Evolutionary conservation across 306 rosid species (phyloP).

Genomic region (Astragalus membranaceus): DNA sequence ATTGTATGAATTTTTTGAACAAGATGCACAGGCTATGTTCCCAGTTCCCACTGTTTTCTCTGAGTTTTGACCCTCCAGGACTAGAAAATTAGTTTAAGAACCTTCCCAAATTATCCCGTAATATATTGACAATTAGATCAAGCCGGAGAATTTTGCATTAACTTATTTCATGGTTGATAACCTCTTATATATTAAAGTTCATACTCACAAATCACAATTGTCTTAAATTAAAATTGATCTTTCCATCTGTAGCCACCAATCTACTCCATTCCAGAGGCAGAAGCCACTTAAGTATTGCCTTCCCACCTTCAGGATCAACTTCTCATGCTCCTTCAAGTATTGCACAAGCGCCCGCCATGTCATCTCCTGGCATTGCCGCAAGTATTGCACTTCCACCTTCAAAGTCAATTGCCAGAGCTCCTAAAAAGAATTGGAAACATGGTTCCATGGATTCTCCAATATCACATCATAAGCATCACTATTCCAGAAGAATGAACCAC

Average conservation of each 20-base stretch:
- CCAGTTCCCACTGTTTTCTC: background rate
- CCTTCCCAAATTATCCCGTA: background rate
- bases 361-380: slow-evolving; percentile 12
- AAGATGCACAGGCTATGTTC: background rate
- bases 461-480: slow-evolving; percentile 35
- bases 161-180: background rate
- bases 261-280: slow-evolving; percentile 25
- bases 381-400: slow-evolving; percentile 64
- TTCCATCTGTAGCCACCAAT: slow-evolving; percentile 31
- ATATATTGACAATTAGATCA: slow-evolving; percentile 22
- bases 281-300: slow-evolving; percentile 26
- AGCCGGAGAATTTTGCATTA: background rate
- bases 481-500: slow-evolving; percentile 25
- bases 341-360: slow-evolving; percentile 36
- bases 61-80: background rate
- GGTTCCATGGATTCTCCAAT: slow-evolving; percentile 35
- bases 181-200: slow-evolving; percentile 9
- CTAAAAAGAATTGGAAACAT: slow-evolving; percentile 39
- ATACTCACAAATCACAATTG: background rate
- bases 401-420: slow-evolving; percentile 26
- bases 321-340: slow-evolving; percentile 19
- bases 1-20: background rate
- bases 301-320: slow-evolving; percentile 38
- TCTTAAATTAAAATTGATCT: background rate
- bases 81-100: background rate